These are phyloP conservation scores for Beauveria rudraprayagi DNA, from an alignment of 2,329 filamentous ascomycete species.

Conservation along the genomic window DNA sequence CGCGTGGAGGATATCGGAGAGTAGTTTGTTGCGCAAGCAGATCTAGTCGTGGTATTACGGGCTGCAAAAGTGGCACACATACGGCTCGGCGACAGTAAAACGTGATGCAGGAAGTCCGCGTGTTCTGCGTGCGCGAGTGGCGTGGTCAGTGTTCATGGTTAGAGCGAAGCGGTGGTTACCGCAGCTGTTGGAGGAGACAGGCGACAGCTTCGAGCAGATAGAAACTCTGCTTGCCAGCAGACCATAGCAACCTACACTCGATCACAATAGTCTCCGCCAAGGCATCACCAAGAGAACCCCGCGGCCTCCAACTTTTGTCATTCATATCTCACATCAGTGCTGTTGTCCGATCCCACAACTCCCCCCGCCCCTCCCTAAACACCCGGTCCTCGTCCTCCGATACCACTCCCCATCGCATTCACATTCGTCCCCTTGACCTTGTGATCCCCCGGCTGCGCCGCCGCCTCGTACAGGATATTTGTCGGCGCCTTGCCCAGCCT, in stretches of 20 bases:
- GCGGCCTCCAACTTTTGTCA: not conserved
- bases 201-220: not conserved
- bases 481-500: conserved; percentile 62
- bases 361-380: not conserved
- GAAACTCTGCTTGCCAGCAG: not conserved
- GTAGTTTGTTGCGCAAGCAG: not conserved
- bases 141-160: not conserved
- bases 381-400: conserved; percentile 37
- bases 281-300: not conserved
- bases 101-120: not conserved
- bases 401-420: conserved; percentile 47
- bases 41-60: not conserved
- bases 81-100: not conserved
- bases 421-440: conserved; percentile 50
- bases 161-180: not conserved
- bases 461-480: conserved; percentile 87
- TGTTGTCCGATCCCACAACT: not conserved
- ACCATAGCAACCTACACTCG: not conserved
- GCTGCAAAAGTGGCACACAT: not conserved
- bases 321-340: not conserved
- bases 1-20: not conserved
- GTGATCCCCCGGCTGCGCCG: conserved; percentile 86
- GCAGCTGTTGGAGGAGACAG: not conserved
- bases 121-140: not conserved
- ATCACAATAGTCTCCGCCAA: not conserved